Conservation (phyloP, 1,284 basidiomycete genomes). For the Testicularia cyperi region DNA sequence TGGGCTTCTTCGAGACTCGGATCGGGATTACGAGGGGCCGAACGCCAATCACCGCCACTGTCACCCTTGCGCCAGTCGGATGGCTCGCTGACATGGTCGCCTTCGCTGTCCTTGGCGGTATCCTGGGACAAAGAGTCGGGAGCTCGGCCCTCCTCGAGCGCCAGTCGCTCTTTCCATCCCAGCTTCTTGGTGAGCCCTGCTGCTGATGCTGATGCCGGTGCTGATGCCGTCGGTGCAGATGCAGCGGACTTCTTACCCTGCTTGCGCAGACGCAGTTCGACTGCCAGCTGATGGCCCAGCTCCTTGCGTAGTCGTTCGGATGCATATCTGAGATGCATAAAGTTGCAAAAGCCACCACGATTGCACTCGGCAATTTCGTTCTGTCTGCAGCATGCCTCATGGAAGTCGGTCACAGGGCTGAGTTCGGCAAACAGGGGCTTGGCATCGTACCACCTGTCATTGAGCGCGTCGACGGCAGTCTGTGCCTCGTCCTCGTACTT, state of each 20-base stretch:
- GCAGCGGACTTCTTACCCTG: constrained; percentile 2
- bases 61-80: no score
- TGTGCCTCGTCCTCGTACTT: constrained; percentile 98
- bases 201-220: constrained; percentile 3
- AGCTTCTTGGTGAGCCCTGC: constrained; percentile 12
- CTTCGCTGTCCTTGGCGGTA: no score
- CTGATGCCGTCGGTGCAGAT: neutral
- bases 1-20: no score
- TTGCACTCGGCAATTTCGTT: constrained; percentile 69
- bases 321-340: constrained; percentile 77
- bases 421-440: constrained; percentile 95
- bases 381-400: constrained; percentile 97
- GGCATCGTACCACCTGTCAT: constrained; percentile 98
- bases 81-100: no score
- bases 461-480: constrained; percentile 85
- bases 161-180: constrained; percentile 36
- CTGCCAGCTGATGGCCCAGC: constrained; percentile 51
- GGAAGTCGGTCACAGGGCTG: constrained; percentile 96
- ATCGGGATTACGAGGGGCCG: no score
- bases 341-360: constrained; percentile 80
- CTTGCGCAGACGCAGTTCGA: constrained; percentile 42
- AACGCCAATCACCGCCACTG: no score
- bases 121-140: no score
- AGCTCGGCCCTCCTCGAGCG: constrained; percentile 25
- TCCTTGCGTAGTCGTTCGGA: constrained; percentile 34